Conservation (phyloP, 148 eudicot genomes). For the Gaultheria prostrata region DNA sequence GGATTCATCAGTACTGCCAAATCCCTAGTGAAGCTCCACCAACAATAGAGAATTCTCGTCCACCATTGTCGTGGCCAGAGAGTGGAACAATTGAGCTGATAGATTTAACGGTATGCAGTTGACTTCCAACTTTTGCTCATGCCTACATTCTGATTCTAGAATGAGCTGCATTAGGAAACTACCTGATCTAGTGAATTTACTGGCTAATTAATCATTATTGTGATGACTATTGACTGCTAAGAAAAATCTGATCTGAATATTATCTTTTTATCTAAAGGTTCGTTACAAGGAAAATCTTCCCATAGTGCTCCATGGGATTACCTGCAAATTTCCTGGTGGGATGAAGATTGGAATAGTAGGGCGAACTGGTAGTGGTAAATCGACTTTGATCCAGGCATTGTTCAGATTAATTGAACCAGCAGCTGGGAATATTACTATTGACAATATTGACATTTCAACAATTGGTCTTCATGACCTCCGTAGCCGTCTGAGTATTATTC, state of each 20-base stretch:
- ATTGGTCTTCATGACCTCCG: slow-evolving; percentile 98
- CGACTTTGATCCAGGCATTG: slow-evolving; percentile 85
- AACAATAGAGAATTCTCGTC: slow-evolving; percentile 61
- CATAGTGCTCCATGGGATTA: slow-evolving; percentile 75
- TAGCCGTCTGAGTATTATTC: slow-evolving; percentile 88
- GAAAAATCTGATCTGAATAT: background rate
- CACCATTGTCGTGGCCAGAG: slow-evolving; percentile 83
- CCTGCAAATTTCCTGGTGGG: slow-evolving; percentile 88
- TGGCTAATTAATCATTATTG: background rate
- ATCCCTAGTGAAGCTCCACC: slow-evolving; percentile 91
- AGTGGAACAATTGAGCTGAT: slow-evolving; percentile 72
- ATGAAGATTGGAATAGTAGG: slow-evolving; percentile 93
- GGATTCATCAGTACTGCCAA: slow-evolving; percentile 88
- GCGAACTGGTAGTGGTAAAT: slow-evolving; percentile 96
- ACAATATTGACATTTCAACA: slow-evolving; percentile 71
- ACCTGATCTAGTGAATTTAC: background rate
- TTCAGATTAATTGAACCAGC: slow-evolving; percentile 86
- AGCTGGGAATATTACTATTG: slow-evolving; percentile 78
- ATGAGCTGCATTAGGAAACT: background rate
- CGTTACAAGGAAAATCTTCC: slow-evolving; percentile 92
- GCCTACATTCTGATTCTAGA: background rate
- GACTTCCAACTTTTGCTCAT: background rate
- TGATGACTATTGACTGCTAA: background rate
- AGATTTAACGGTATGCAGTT: slow-evolving; percentile 61
- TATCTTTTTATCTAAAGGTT: slow-evolving; percentile 37